Base-by-base conservation (phyloP, 805 yeast genomes). In the Candida ortonii region DNA sequence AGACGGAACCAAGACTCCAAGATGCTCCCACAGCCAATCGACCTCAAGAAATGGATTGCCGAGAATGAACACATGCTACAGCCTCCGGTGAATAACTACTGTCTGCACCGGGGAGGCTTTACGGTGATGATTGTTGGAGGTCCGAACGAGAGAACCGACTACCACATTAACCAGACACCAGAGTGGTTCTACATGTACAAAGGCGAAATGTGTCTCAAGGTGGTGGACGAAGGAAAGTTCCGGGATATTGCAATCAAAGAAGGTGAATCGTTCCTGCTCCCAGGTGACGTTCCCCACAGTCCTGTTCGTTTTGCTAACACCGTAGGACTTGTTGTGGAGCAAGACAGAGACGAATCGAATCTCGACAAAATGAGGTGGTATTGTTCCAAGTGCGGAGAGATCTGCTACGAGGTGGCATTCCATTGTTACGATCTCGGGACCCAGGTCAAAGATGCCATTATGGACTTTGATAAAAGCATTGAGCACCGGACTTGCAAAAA, bases 91-190 rank as follows among this genome's bases (percentile, higher is more conserved):
- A 87, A 87, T 59, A 89, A 89, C 55, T 89, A 64, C 62, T 87
- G 96, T 53, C 73, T 89, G 18, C 95, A 89, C 59, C 69, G 88
- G 30, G 96, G 94, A 5, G 96, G 96, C 0, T 84, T 84, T 57
- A 88, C 96, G 0, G 87, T 88, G 22, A 89, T 89, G 96, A 79
- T 88, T 33, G 95, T 89, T 2, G 97, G 97, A 11, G 97, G 97
- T 0, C 97, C 97, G 3, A 89, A 89, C 57, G 95, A 81, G 52
- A 70, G 97, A 38, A 88, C 95, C 0, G 97, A 89, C 56, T 89
- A 86, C 56, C 97, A 89, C 53, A 76, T 89, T 30, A 89, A 89
- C 54, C 94, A 86, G 50, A 89, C 97, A 0, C 96, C 97, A 1
- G 97, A 89, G 53, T 89, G 87, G 76, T 89, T 89, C 58, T 79